These are phyloP conservation scores for Mimosa bimucronata DNA, from an alignment of 306 rosid species.

Conservation along the genomic window DNA sequence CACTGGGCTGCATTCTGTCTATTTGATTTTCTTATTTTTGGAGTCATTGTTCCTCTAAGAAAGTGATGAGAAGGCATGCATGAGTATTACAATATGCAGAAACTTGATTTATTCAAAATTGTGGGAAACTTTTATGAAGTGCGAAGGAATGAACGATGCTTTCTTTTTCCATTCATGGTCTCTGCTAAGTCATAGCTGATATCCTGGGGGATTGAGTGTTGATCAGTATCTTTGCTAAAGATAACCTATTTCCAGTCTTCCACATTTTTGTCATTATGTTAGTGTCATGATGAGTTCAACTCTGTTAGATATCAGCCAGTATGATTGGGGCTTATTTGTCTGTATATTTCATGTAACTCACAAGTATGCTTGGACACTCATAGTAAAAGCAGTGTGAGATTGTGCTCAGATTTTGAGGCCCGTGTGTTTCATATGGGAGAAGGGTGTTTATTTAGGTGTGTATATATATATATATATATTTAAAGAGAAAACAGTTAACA, in stretches of 20 bases:
- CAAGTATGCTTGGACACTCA: not conserved
- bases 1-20: not conserved
- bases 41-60: constrained; percentile 28
- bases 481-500: constrained; percentile 13
- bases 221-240: not conserved
- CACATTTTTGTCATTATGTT: not conserved
- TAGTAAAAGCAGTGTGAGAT: not conserved
- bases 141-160: constrained; percentile 16
- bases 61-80: not conserved
- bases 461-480: too few species aligned
- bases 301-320: too few species aligned
- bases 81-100: not conserved
- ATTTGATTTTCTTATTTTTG: constrained; percentile 1
- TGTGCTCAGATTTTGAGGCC: not conserved
- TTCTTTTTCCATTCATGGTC: constrained; percentile 20
- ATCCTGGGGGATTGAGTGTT: not conserved
- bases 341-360: not conserved
- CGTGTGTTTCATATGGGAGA: not conserved
- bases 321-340: not conserved
- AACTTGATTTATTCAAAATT: constrained; percentile 17
- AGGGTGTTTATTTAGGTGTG: constrained; percentile 20
- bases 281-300: not conserved
- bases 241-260: not conserved
- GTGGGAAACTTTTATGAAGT: not conserved
- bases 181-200: not conserved